These are phyloP conservation scores for Picochlorum costavermella DNA, from an alignment of 139 green algal genomes.

Conservation along the genomic window DNA sequence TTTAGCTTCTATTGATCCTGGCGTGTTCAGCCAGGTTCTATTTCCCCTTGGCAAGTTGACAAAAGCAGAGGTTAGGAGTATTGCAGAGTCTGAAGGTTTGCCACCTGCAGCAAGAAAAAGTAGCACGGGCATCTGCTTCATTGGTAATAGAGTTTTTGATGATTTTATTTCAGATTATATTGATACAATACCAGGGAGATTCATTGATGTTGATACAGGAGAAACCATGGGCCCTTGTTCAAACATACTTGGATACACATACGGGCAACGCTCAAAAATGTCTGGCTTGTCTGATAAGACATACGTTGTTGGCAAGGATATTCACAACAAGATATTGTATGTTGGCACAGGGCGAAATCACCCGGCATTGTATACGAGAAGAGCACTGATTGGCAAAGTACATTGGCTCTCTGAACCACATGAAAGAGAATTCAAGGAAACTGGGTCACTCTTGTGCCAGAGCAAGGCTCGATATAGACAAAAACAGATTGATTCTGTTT, in stretches of 20 bases:
- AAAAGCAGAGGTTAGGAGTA: slow-evolving; percentile 53
- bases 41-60: slow-evolving; percentile 49
- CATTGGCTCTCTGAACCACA: slow-evolving; percentile 47
- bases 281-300: slow-evolving; percentile 33
- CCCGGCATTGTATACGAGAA: slow-evolving; percentile 41
- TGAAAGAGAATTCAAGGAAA: not conserved
- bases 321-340: slow-evolving; percentile 34
- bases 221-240: slow-evolving; percentile 32
- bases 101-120: slow-evolving; percentile 28
- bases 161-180: slow-evolving; percentile 66
- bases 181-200: slow-evolving; percentile 36
- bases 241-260: slow-evolving; percentile 56
- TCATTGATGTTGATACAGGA: slow-evolving; percentile 41
- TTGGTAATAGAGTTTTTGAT: slow-evolving; percentile 60
- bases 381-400: slow-evolving; percentile 30
- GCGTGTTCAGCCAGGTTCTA: slow-evolving; percentile 25
- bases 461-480: slow-evolving; percentile 55
- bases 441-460: slow-evolving; percentile 13
- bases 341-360: slow-evolving; percentile 50
- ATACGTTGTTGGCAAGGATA: slow-evolving; percentile 70
- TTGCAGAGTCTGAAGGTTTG: slow-evolving; percentile 38
- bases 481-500: slow-evolving; percentile 16
- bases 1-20: slow-evolving; percentile 39
- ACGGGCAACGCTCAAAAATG: slow-evolving; percentile 63
- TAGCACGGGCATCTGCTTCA: slow-evolving; percentile 80